Conservation (phyloP, 192 early-diverging fungal species). For the Haplosporangium gracile region DNA sequence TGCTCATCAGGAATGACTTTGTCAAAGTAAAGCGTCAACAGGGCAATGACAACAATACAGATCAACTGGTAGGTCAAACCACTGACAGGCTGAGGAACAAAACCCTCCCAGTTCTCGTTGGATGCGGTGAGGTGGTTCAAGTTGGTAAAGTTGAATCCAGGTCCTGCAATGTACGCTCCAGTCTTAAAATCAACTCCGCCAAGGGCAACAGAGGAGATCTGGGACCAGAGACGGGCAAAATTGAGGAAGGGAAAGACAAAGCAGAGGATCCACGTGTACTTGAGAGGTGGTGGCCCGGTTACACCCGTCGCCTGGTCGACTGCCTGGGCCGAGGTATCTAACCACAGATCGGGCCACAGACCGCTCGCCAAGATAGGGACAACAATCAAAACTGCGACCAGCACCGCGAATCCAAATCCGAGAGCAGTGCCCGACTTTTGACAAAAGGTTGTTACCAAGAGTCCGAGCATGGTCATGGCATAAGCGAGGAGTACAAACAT, state of each 20-base stretch:
- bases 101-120: neutral
- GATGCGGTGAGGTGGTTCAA: slow-evolving; percentile 53
- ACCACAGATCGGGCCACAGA: slow-evolving; percentile 65
- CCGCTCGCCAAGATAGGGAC: slow-evolving; percentile 79
- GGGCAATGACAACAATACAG: slow-evolving; percentile 60
- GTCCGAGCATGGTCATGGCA: slow-evolving; percentile 75
- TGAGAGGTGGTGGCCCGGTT: neutral
- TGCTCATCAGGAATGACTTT: slow-evolving; percentile 82
- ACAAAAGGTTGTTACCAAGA: slow-evolving; percentile 76
- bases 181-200: slow-evolving; percentile 57
- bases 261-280: slow-evolving; percentile 31
- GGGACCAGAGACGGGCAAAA: slow-evolving; percentile 71
- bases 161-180: slow-evolving; percentile 65
- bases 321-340: slow-evolving; percentile 20
- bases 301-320: slow-evolving; percentile 39
- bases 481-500: slow-evolving; percentile 79
- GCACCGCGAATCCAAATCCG: slow-evolving; percentile 35
- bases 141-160: slow-evolving; percentile 65
- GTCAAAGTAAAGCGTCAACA: slow-evolving; percentile 81
- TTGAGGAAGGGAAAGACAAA: slow-evolving; percentile 64
- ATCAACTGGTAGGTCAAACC: slow-evolving; percentile 67
- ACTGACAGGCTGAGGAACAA: slow-evolving; percentile 63
- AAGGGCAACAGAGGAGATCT: slow-evolving; percentile 60
- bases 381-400: slow-evolving; percentile 73
- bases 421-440: slow-evolving; percentile 60